phyloP scores from a whole-genome alignment of 129 eudicot genomes.

The Oenanthe sinensis region DNA sequence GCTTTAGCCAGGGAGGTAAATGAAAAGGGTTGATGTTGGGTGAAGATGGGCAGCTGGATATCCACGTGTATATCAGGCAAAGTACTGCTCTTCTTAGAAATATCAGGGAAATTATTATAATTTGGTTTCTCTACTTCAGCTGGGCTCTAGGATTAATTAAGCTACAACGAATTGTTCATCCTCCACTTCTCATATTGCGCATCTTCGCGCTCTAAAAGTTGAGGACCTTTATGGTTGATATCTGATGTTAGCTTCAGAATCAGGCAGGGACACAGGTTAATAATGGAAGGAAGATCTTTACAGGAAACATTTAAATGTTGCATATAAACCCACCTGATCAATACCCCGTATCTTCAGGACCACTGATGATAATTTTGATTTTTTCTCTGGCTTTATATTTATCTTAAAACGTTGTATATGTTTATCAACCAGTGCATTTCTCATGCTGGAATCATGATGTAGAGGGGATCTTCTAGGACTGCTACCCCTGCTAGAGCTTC shows the following conservation, averaged over 20 bases:
- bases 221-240: neutral
- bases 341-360: conserved; percentile 96
- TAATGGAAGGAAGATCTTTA: neutral
- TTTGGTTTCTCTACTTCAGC: too few relatives aligned
- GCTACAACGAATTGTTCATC: neutral
- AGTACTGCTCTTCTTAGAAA: neutral
- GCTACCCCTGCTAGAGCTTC: conserved; percentile 94
- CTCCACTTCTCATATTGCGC: neutral
- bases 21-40: neutral
- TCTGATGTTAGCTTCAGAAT: neutral
- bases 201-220: neutral
- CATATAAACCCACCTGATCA: conserved; percentile 59
- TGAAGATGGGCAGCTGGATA: neutral
- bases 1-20: neutral
- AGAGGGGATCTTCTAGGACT: conserved; percentile 94
- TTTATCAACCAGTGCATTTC: conserved; percentile 53
- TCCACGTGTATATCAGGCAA: neutral
- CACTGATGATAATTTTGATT: conserved; percentile 87
- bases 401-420: conserved; percentile 73
- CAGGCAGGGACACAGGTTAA: neutral
- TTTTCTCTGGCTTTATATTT: conserved; percentile 83
- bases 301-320: neutral
- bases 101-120: neutral
- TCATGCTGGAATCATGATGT: conserved; percentile 52
- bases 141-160: neutral